A percentile compares a stretch with the other conserved stretches of the same genome.
Evolutionary conservation across 2,329 filamentous ascomycete genomes (phyloP).

Genomic region (Huntiella savannae): DNA sequence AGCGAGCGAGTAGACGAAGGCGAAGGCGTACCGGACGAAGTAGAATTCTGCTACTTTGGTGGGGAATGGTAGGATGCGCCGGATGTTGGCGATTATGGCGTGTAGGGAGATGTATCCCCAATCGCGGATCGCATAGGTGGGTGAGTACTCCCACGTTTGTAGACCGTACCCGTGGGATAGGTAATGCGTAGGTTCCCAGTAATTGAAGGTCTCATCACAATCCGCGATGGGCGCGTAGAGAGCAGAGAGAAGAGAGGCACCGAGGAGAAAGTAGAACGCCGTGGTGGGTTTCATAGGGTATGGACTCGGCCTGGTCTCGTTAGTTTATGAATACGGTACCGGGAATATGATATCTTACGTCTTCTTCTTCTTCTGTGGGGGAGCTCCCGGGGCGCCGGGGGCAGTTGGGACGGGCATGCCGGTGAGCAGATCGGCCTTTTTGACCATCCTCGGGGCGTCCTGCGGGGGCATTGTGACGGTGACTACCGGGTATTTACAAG

Average conservation of each 20-base stretch:
- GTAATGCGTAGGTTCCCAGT: conserved; percentile 95
- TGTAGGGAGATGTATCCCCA: conserved; percentile 82
- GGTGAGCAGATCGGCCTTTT: background rate
- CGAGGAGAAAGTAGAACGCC: conserved; percentile 64
- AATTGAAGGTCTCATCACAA: conserved; percentile 98
- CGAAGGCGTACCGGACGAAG: conserved; percentile 58
- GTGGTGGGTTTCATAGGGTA: conserved; percentile 47
- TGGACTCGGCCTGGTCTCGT: conserved; percentile 8
- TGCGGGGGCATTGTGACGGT: conserved; percentile 19
- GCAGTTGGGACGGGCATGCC: too few relatives aligned
- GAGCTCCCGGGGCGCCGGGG: background rate
- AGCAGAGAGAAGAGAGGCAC: conserved; percentile 56
- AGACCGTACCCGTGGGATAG: conserved; percentile 79
- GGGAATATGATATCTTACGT: conserved; percentile 20
- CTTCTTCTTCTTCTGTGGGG: conserved; percentile 20
- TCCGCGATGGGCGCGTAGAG: conserved; percentile 82
- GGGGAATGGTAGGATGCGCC: conserved; percentile 41
- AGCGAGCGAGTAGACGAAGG: conserved; percentile 57
- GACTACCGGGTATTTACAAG: too few relatives aligned
- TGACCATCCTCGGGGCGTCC: background rate
- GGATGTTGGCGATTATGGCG: conserved; percentile 48
- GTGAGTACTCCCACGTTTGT: conserved; percentile 98
- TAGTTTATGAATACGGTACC: background rate
- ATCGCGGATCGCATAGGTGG: conserved; percentile 82
- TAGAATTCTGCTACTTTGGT: conserved; percentile 67